Percentiles rank a stretch among this genome's conserved stretches.
Conservation (phyloP, 768 basidiomycete species). For the Pisolithus tinctorius region DNA sequence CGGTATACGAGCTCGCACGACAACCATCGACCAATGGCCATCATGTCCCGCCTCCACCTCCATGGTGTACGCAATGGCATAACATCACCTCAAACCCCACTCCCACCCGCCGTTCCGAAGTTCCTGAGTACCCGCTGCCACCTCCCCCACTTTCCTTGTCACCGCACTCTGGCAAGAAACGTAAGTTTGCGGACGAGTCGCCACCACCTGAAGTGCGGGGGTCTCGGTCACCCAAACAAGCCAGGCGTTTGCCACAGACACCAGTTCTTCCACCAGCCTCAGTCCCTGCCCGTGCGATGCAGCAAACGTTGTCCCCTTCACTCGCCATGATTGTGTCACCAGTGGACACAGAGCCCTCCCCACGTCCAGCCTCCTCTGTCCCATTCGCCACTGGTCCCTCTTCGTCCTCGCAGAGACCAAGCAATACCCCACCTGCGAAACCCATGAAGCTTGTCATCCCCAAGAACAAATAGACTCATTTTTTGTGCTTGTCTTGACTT, state of each 20-base stretch:
- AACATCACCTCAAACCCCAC: slow-evolving; percentile 11
- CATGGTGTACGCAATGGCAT: slow-evolving; percentile 29
- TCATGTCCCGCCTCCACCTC: slow-evolving; percentile 29
- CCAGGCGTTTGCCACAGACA: slow-evolving; percentile 27
- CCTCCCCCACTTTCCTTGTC: slow-evolving; percentile 11
- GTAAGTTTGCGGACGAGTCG: slow-evolving; percentile 29
- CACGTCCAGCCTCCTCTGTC: slow-evolving; percentile 24
- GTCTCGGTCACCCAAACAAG: slow-evolving; percentile 26
- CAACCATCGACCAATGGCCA: slow-evolving; percentile 28
- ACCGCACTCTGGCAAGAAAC: slow-evolving; percentile 28
- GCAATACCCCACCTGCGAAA: slow-evolving; percentile 24
- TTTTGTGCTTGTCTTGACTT: background rate
- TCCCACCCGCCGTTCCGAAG: slow-evolving; percentile 18
- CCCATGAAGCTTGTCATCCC: slow-evolving; percentile 25
- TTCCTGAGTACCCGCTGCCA: slow-evolving; percentile 13
- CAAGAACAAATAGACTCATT: slow-evolving; percentile 22
- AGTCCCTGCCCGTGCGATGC: slow-evolving; percentile 25
- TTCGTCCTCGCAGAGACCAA: slow-evolving; percentile 12
- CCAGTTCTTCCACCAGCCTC: slow-evolving; percentile 21
- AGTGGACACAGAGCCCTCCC: slow-evolving; percentile 26
- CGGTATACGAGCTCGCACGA: slow-evolving; percentile 26
- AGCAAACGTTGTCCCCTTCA: slow-evolving; percentile 28
- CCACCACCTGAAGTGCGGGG: slow-evolving; percentile 10
- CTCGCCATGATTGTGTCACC: slow-evolving; percentile 31
- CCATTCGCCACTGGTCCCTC: slow-evolving; percentile 10